phyloP scores from a whole-genome alignment of 495 filamentous ascomycete genomes.

The Podospora didyma region DNA sequence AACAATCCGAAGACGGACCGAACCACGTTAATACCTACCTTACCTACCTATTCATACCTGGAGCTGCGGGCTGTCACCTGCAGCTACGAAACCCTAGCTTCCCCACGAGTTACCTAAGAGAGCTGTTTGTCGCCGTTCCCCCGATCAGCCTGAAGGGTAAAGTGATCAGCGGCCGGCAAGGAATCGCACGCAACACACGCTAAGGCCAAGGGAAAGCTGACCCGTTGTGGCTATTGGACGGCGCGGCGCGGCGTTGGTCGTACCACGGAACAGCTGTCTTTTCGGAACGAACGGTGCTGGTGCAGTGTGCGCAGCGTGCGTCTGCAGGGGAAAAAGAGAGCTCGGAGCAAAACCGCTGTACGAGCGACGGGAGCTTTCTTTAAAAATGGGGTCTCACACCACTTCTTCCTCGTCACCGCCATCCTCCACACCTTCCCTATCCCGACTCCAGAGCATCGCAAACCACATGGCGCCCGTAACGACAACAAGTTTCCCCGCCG shows the following conservation, averaged over 20 bases:
- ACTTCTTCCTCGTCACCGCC: constrained; percentile 15
- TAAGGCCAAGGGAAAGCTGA: too few relatives aligned
- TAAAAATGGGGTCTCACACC: constrained; percentile 28
- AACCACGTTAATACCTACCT: too few relatives aligned
- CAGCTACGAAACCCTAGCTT: too few relatives aligned
- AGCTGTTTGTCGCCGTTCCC: constrained; percentile 3
- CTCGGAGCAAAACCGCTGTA: constrained; percentile 8
- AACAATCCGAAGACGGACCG: too few relatives aligned
- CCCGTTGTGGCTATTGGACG: too few relatives aligned
- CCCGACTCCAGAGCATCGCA: constrained; percentile 44
- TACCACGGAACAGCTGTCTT: background rate
- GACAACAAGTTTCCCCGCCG: constrained; percentile 69
- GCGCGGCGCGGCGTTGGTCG: too few relatives aligned
- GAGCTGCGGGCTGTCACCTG: constrained; percentile 4
- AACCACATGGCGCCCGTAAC: constrained; percentile 36
- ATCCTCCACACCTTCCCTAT: constrained; percentile 20
- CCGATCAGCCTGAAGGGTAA: constrained; percentile 13
- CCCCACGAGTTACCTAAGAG: background rate
- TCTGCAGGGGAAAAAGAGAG: constrained; percentile 14
- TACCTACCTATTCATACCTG: too few relatives aligned
- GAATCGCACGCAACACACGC: background rate
- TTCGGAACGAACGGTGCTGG: background rate
- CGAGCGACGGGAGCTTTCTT: constrained; percentile 1
- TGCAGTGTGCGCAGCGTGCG: too few relatives aligned
- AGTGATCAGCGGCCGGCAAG: constrained; percentile 2